A percentile compares a stretch with the other conserved stretches of the same genome.
Evolutionary conservation across 176 grass and related monocot genomes (phyloP).

Genomic region (Canna indica): DNA sequence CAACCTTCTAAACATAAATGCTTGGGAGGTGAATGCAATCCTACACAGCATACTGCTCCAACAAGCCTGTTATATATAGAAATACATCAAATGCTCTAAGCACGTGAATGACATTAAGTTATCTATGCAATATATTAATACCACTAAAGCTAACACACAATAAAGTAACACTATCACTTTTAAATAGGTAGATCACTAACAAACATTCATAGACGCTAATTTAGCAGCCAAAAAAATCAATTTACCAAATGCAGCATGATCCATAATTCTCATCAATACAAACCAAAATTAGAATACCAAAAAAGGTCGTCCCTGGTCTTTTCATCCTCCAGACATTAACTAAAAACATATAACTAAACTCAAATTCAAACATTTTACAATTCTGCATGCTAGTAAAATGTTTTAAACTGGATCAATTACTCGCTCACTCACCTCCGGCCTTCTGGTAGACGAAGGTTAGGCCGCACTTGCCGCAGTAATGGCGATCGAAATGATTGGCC

Average conservation of each 20-base stretch:
- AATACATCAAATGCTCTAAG: too few species aligned
- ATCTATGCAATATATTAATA: too few species aligned
- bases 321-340: neutral
- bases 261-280: neutral
- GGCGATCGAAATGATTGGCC: slow-evolving; percentile 81
- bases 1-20: too few species aligned
- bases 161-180: neutral
- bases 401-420: neutral
- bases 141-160: neutral
- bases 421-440: neutral
- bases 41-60: too few species aligned
- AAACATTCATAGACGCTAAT: neutral
- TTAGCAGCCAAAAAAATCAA: neutral
- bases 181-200: neutral
- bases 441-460: slow-evolving; percentile 68
- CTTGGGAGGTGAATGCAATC: too few species aligned
- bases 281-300: neutral
- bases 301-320: neutral
- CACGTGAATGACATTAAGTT: too few species aligned
- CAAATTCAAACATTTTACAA: neutral
- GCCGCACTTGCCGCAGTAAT: slow-evolving; percentile 83
- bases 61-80: too few species aligned
- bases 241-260: neutral
- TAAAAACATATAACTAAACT: neutral
- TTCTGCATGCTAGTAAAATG: neutral